Evolutionary conservation across 1,284 basidiomycete genomes (phyloP), one percentile per base, ranked within the genome.

Genomic region (Bondarzewia mesenterica): DNA sequence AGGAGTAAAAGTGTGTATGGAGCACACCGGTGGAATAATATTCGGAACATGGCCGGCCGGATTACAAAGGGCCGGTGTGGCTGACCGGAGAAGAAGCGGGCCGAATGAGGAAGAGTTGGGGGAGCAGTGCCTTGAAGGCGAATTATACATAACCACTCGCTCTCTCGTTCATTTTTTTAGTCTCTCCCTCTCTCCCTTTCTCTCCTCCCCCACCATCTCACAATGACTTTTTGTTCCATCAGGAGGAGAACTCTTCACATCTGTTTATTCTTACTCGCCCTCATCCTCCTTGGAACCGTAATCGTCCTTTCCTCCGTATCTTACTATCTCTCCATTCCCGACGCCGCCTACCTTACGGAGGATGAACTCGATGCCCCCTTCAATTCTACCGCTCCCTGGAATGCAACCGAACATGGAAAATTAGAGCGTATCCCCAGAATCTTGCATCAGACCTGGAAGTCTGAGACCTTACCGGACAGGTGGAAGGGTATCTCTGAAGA

Each of bases 371-470:
- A 84, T 52, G 65, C 77, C 51, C 65, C 65, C 52, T 36, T 71
- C 58, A 66, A 73, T 59, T 69, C 8, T n/a, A 16, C 70, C 56
- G 60, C 69, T 38, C 71, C 72, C 46, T 80, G 75, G 76, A 81
- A 82, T 60, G 73, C 77, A 23, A 67, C 81, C 15, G 72, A 77
- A 36, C 75, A 81, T 54, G 75, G 72, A 43, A 71, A 73, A 52
- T 68, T 78, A 41, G 84, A 93, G 60, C 80, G 77, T 57, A 86
- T 98, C 38, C 95, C 95, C 2, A 80, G 92, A 45, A 91, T 99
- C 58, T 82, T 99, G 47, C 95, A 99, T 68, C 95, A 98, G 77
- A 99, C 96, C 18, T 99, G 95, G 95, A 97, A 96, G 73, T 85
- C 86, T 16, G 85, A 95, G 54, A 79, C 77, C 0, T 74, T 99